A percentile compares a stretch with the other conserved stretches of the same genome.
phyloP scores from a whole-genome alignment of 164 flowering plant genomes.

The Dillenia turbinata region DNA sequence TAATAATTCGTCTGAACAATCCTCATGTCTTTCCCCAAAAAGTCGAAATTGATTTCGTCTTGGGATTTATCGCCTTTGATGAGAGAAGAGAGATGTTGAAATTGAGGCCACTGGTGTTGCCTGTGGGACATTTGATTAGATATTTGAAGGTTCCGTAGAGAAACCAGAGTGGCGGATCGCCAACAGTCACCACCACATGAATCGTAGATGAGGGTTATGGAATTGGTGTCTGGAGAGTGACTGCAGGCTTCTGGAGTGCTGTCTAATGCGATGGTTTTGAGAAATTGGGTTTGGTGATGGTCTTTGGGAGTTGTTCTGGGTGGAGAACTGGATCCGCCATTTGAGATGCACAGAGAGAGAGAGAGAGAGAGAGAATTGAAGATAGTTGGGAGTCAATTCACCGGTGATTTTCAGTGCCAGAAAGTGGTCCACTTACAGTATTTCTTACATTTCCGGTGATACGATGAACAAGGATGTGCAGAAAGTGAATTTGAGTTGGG shows the following conservation, averaged over 20 bases:
- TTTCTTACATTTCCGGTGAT: too few relatives aligned
- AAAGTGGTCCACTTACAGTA: too few relatives aligned
- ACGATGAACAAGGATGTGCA: too few relatives aligned
- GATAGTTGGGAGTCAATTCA: too few relatives aligned
- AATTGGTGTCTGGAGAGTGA: constrained; percentile 32
- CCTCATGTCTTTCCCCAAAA: constrained; percentile 45
- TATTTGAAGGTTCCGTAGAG: constrained; percentile 41
- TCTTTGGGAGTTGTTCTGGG: constrained; percentile 4
- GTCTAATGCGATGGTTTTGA: constrained; percentile 43
- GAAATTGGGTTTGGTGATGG: constrained; percentile 23
- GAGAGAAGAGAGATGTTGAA: constrained; percentile 59
- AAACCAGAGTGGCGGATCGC: constrained; percentile 38
- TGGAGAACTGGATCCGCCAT: constrained; percentile 44
- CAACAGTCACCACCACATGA: constrained; percentile 55
- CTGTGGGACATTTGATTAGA: constrained; percentile 42
- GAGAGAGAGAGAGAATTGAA: neutral
- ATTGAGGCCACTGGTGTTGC: constrained; percentile 62
- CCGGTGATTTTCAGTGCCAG: too few relatives aligned
- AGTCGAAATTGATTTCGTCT: constrained; percentile 61
- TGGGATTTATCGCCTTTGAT: constrained; percentile 49
- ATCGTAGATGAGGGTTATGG: constrained; percentile 40
- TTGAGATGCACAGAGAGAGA: constrained; percentile 10
- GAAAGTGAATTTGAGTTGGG: too few relatives aligned
- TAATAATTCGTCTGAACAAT: constrained; percentile 48
- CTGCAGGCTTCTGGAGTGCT: constrained; percentile 45